These are phyloP conservation scores for Phytophthora sp. DNA, from an alignment of 352 stramenopile genomes.

Conservation along the genomic window DNA sequence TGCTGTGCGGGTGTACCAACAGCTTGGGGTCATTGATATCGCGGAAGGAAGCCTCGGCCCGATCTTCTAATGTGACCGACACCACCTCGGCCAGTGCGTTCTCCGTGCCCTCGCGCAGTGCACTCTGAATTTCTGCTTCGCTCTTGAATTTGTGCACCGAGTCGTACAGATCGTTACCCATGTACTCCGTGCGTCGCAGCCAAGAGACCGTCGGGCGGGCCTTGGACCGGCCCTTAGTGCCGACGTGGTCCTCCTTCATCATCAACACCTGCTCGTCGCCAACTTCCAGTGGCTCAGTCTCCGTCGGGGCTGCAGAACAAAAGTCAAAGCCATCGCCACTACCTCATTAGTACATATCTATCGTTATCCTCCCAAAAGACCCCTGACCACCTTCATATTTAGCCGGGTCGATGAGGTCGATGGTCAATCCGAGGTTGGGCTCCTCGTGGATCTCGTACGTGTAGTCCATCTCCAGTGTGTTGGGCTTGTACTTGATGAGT, in stretches of 20 bases:
- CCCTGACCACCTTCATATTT: slow-evolving; percentile 78
- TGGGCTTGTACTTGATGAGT: slow-evolving; percentile 90
- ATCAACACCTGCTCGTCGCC: slow-evolving; percentile 79
- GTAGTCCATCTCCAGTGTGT: slow-evolving; percentile 85
- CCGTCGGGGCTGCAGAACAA: slow-evolving; percentile 49
- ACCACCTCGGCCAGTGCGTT: slow-evolving; percentile 80
- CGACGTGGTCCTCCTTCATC: slow-evolving; percentile 72
- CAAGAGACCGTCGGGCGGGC: slow-evolving; percentile 76
- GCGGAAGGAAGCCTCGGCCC: slow-evolving; percentile 81
- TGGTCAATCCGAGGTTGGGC: slow-evolving; percentile 73
- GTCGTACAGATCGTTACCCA: slow-evolving; percentile 87
- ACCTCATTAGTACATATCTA: neutral
- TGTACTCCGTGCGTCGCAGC: slow-evolving; percentile 85
- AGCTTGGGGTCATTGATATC: slow-evolving; percentile 70
- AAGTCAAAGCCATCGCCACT: slow-evolving; percentile 7
- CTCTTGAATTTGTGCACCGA: slow-evolving; percentile 90
- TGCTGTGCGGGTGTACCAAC: slow-evolving; percentile 83
- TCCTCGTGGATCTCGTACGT: slow-evolving; percentile 88
- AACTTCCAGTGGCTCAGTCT: slow-evolving; percentile 62
- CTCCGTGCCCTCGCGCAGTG: slow-evolving; percentile 81
- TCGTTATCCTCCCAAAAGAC: neutral
- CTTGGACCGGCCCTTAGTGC: slow-evolving; percentile 64
- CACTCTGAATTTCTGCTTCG: slow-evolving; percentile 85
- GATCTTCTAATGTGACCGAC: slow-evolving; percentile 70
- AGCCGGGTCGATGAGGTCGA: slow-evolving; percentile 86